Evolutionary conservation across 768 basidiomycete species (phyloP), one percentile per base, ranked within the genome.

Genomic region (Mycena vitilis): DNA sequence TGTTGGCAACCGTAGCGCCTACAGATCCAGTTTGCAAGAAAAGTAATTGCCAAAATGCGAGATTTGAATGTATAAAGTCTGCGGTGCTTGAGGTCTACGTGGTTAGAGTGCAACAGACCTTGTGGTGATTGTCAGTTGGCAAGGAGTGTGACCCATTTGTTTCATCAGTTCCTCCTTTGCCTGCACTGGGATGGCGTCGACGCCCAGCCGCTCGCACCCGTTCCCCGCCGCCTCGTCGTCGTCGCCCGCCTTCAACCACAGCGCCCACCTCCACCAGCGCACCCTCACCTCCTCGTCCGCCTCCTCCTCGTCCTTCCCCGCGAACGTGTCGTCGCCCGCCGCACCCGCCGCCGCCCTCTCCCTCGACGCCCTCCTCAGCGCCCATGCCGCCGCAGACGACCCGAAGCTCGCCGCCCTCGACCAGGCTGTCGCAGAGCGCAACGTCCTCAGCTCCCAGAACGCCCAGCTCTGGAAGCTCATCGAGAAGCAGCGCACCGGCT

Each of bases 391-490:
- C 23, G 80, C 87, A 0, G 77, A 84, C 54, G 87, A 90, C 78
- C 89, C 89, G 47, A 83, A 80, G 68, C 71, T 80, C n/a, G 84
- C 86, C 42, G 95, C 95, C 4, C 85, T 97, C 36, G 94, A 95
- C 30, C 87, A 89, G 65, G 88, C 90, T 10, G 83, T 97, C 34
- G 84, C 84, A 18, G 96, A 98, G 74, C 88, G 95, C 71, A 97
- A 96, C 75, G 79, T 82, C 47, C 87, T 96, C 57, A 88, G 91
- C 13, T 80, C 88, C 5, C 95, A 97, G 82, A 97, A 97, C 77
- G 82, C 90, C 18, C 95, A 96, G 80, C 88, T 97, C 23, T 97
- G 96, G 96, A 96, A 96, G 79, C 86, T 96, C 70, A 91, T 97
- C 76, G 95, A 96, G 85, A 96, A 95, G 78, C 94, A 96, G 78